phyloP scores from a whole-genome alignment of 1,139 yeast species.

The Suhomyces kunorum region DNA sequence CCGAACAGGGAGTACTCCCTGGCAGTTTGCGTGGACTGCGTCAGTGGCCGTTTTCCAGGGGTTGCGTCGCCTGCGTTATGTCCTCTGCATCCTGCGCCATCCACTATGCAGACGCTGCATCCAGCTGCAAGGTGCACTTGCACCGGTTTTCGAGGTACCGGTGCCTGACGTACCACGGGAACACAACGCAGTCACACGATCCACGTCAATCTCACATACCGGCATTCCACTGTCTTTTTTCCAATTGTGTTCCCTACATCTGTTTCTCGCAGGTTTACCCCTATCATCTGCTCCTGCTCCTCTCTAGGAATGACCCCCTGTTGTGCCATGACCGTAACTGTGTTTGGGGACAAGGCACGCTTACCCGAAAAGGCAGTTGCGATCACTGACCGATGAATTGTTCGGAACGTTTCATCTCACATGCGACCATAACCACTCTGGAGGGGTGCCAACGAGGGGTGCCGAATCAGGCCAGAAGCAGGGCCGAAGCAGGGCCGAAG shows the following conservation, averaged over 20 bases:
- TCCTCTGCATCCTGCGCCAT: too few species aligned
- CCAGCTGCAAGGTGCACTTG: neutral
- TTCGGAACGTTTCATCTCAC: conserved; percentile 1
- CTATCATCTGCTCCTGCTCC: neutral
- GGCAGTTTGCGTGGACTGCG: too few species aligned
- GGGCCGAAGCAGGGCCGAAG: too few species aligned
- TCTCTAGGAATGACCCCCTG: neutral
- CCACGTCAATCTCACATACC: neutral
- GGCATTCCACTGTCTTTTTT: neutral
- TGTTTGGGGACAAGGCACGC: neutral
- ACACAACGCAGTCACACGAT: neutral
- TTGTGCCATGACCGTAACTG: neutral
- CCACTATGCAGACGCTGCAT: too few species aligned
- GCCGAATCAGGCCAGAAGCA: too few species aligned
- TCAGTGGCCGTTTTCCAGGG: too few species aligned
- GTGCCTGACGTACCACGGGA: neutral
- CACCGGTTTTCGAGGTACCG: neutral
- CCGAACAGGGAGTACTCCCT: too few species aligned
- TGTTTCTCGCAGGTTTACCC: neutral
- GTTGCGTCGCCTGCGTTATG: too few species aligned
- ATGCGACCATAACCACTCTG: conserved; percentile 4
- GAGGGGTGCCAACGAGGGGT: neutral
- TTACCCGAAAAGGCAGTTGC: neutral
- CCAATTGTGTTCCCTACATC: too few species aligned
- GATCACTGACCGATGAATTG: conserved; percentile 3